Base-by-base conservation (phyloP, 2,329 filamentous ascomycete genomes). In the Monilinia aucupariae region DNA sequence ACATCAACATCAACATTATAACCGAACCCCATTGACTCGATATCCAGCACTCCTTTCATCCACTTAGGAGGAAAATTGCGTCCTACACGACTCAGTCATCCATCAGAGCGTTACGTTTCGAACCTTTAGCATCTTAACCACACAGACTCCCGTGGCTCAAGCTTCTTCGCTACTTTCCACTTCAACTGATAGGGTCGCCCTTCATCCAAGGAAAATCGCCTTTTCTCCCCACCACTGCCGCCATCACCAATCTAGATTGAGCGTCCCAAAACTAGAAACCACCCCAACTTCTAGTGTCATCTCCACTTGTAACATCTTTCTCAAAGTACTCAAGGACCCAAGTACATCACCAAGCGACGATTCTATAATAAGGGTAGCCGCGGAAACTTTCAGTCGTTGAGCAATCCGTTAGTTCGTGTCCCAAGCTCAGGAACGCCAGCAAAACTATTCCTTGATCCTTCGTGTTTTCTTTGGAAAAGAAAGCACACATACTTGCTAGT, bases 221-320 rank as follows among this genome's bases (percentile, higher is more conserved):
- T 27, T 41, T 27, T 32, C 43, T 56, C 52, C 25, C 53, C 60
- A 43, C 60, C 51, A 62, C 51, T 50, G 32, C 60, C 51, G 51
- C 60, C 60, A 45, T 56, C 51, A 32, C 8, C 47, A 56, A 39
- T 62, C 60, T 58, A 56, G 60, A 62, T 41, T 48, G 32, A 62
- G 39, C 30, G 20, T 20, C 41, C 39, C 39, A 56, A 34, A 13
- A 50, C 30, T 32, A 58, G 52, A 62, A 41, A 56, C 25, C 60
- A 55, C 30, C 27, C 22, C 32, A 56, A 49, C 32, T 49, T 41
- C 20, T 62, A 62, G 60, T 25, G 60, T 32, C 45, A 25, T 58
- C 51, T 41, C 51, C 51, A 62, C 43, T 56, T 62, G 60, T 62
- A 56, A 58, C 60, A 62, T 62, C 52, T 56, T 56, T 22, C 39